Percentiles rank a stretch among this genome's conserved stretches.
Conservation (phyloP, 2,329 filamentous ascomycete species). For the Colletotrichum godetiae region DNA sequence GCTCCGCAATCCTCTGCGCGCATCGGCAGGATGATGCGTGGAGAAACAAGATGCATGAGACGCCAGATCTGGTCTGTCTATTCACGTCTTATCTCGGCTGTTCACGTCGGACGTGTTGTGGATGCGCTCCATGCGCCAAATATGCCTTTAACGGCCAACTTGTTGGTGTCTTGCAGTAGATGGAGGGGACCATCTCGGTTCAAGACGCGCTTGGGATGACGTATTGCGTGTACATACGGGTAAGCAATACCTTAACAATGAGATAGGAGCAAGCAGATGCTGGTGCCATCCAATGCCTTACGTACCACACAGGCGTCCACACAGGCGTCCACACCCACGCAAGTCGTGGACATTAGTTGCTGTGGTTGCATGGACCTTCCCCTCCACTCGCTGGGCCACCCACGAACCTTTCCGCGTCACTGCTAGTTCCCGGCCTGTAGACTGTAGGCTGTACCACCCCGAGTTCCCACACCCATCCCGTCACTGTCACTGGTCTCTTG, state of each 20-base stretch:
- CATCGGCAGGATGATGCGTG: conserved; percentile 6
- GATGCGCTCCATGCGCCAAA: conserved; percentile 8
- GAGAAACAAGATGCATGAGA: conserved; percentile 22
- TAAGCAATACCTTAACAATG: neutral
- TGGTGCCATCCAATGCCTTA: neutral
- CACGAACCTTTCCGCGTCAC: conserved; percentile 21
- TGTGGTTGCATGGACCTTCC: conserved; percentile 24
- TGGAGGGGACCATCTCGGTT: neutral
- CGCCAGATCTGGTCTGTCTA: neutral
- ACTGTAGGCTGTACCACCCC: neutral
- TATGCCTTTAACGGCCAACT: neutral
- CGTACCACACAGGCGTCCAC: neutral
- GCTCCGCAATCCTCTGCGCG: conserved; percentile 22
- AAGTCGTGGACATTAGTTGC: neutral
- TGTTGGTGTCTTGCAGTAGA: neutral
- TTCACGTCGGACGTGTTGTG: neutral
- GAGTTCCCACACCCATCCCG: conserved; percentile 24
- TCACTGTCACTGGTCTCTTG: neutral
- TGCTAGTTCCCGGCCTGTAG: conserved; percentile 27
- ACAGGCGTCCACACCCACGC: conserved; percentile 4
- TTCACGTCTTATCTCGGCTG: neutral
- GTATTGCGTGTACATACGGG: neutral
- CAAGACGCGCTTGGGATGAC: conserved; percentile 1
- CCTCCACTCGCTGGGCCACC: conserved; percentile 2
- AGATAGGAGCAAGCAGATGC: neutral